Evolutionary conservation across 352 stramenopile species (phyloP), one percentile per base, ranked within the genome.

Genomic region (Phytopythium kandeliae): DNA sequence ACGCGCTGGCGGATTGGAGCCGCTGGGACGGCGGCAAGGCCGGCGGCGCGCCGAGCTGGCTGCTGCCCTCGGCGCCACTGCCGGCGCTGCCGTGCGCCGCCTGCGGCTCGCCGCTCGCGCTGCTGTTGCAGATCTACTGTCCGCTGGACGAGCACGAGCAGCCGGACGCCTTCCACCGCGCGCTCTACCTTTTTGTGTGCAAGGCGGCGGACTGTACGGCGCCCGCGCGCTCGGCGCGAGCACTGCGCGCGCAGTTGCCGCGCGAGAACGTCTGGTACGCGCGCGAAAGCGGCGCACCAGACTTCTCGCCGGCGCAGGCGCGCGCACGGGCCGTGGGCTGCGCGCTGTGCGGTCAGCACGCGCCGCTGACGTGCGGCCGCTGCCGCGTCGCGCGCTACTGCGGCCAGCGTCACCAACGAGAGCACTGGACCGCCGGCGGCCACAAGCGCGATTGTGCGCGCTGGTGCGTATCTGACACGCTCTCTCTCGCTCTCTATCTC

Each of bases 11-110:
- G 24, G 65, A 89, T 57, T 97, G 89, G 89, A 75, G 68, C 53
- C 63, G 89, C 45, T 98, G 93, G 93, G 93, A 98, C 63, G 90
- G 93, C 49, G 92, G 93, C 48, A 89, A 96, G 57, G 78, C 97
- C 17, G 93, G 92, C 38, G 92, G 92, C 56, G 58, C 64, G 35
- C 90, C 89, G 3, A 83, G 71, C 31, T 98, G 91, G 93, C 72
- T 98, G 19, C 72, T 95, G 57, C 77, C 81, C 11, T 53, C 51
- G 17, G 22, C 13, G n/a, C 22, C 46, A 11, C 54, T 85, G 48
- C 80, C 82, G 24, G 60, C 55, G 19, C 63, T 92, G n/a, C 44
- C 64, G 31, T 94, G 85, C 51, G 6, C 19, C 0, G 67, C 69
- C 25, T 94, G 84, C 57, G 42, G 40, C 24, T 53, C 30, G 51